Percentiles rank a stretch among this genome's conserved stretches.
These are phyloP conservation scores for Plasmodium ovale DNA, from an alignment of 169 alveolate genomes.

Conservation along the genomic window DNA sequence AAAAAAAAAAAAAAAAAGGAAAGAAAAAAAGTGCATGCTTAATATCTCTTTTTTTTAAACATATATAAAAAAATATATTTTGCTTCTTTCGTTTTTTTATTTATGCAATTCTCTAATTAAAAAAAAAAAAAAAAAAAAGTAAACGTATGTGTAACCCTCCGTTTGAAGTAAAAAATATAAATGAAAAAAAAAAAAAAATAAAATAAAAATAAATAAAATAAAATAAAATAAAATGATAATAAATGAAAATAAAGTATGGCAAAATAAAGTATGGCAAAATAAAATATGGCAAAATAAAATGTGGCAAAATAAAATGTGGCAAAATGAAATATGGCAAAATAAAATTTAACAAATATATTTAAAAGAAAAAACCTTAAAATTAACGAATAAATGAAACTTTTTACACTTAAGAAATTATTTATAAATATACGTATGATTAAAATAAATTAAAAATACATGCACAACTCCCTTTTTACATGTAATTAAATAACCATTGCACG, in stretches of 20 bases:
- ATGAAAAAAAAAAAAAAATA: not conserved
- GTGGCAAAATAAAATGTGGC: no score
- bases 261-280: no score
- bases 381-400: not conserved
- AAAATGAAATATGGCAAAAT: no score
- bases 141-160: not conserved
- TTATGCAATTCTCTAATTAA: not conserved
- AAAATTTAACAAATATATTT: no score
- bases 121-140: slow-evolving; percentile 1
- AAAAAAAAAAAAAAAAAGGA: no score
- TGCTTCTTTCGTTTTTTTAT: not conserved
- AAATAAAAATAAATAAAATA: not conserved
- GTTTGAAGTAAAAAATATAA: no score
- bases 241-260: no score
- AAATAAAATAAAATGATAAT: not conserved
- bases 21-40: slow-evolving; percentile 23
- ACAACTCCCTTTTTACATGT: not conserved
- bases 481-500: not conserved
- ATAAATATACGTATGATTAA: not conserved
- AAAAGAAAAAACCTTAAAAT: no score
- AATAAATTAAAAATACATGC: slow-evolving; percentile 11
- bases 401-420: slow-evolving; percentile 2
- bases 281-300: no score
- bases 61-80: slow-evolving; percentile 6
- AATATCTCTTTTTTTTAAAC: slow-evolving; percentile 6